Conservation (phyloP, 352 stramenopile genomes). For the Pythium dissotocum region DNA sequence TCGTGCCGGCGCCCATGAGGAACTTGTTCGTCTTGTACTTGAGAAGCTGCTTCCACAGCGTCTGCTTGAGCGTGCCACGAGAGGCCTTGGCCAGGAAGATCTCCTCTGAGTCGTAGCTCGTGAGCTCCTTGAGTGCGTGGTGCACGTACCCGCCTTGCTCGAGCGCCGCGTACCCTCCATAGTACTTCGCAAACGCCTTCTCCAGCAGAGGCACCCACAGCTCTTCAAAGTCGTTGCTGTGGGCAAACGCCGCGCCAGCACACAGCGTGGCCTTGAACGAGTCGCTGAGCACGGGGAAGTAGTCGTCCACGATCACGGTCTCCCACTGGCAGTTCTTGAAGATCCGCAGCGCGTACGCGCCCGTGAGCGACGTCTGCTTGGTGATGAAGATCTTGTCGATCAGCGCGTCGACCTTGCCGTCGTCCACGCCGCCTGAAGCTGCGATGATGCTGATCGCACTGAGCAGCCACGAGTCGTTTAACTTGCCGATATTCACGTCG, state of each 20-base stretch:
- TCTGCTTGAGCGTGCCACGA: conserved; percentile 85
- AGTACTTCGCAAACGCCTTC: conserved; percentile 93
- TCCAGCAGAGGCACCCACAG: conserved; percentile 93
- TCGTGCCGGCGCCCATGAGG: conserved; percentile 88
- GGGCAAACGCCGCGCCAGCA: conserved; percentile 83
- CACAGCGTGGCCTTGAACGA: conserved; percentile 44
- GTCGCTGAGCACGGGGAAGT: conserved; percentile 83
- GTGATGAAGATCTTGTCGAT: conserved; percentile 90
- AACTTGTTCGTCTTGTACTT: conserved; percentile 87
- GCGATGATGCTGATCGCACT: conserved; percentile 91
- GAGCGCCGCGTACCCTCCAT: conserved; percentile 85
- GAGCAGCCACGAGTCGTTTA: conserved; percentile 90
- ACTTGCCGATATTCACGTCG: conserved; percentile 77
- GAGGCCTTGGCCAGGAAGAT: conserved; percentile 84
- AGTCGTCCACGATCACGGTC: conserved; percentile 91
- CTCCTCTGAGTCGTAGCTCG: conserved; percentile 86
- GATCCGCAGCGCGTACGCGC: conserved; percentile 90
- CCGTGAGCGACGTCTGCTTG: conserved; percentile 89
- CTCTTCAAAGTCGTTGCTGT: conserved; percentile 88
- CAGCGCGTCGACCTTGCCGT: conserved; percentile 86
- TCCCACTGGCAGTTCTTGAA: conserved; percentile 94
- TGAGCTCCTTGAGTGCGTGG: conserved; percentile 87
- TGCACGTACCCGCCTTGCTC: conserved; percentile 90
- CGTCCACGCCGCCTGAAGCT: conserved; percentile 84
- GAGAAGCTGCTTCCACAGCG: conserved; percentile 90